Evolutionary conservation across 2,329 filamentous ascomycete species (phyloP).

Genomic region (Diaporthe ampelina): DNA sequence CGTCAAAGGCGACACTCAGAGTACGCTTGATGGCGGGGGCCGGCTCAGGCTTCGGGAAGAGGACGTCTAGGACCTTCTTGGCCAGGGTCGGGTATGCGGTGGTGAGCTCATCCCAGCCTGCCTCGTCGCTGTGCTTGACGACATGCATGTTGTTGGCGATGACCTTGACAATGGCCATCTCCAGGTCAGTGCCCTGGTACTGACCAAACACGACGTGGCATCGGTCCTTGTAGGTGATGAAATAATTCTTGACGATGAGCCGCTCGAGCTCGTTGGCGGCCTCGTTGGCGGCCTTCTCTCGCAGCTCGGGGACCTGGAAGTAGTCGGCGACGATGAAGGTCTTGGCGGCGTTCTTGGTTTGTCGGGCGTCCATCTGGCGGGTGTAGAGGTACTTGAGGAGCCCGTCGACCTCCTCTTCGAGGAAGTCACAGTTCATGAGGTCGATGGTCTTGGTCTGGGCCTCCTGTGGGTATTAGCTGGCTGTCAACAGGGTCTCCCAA

Average conservation of each 20-base stretch:
- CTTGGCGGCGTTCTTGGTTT: not conserved
- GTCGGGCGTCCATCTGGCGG: not conserved
- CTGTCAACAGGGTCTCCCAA: too few relatives aligned
- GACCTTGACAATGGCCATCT: not conserved
- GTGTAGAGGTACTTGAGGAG: conserved; percentile 29
- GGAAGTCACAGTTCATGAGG: not conserved
- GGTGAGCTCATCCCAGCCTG: conserved; percentile 11
- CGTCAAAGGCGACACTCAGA: conserved; percentile 18
- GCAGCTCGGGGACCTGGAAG: conserved; percentile 2
- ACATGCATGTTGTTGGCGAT: not conserved
- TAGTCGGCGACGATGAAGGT: conserved; percentile 25
- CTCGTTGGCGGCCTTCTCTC: not conserved
- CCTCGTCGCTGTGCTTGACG: not conserved
- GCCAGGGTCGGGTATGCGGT: not conserved
- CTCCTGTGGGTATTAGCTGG: too few relatives aligned
- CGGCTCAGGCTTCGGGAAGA: not conserved
- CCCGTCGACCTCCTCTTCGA: not conserved
- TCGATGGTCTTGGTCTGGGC: conserved; percentile 20
- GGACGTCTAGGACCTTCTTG: not conserved
- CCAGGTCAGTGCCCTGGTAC: not conserved
- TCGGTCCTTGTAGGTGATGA: not conserved
- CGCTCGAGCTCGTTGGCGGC: not conserved
- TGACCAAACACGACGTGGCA: not conserved
- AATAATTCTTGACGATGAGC: not conserved
- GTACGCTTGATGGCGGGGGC: not conserved